Base-by-base conservation (phyloP, 805 yeast species). In the Teunomyces atbi region DNA sequence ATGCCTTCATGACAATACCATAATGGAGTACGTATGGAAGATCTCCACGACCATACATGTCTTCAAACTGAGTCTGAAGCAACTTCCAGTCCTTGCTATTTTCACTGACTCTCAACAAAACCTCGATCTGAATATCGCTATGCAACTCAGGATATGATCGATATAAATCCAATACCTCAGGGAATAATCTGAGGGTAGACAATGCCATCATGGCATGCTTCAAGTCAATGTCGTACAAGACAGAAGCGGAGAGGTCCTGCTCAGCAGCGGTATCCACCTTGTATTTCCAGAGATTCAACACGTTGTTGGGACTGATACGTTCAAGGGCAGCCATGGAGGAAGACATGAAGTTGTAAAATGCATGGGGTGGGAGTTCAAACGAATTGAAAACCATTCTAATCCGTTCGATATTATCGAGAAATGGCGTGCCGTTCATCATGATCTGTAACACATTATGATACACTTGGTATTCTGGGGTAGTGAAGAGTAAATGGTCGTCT, bases 11-110 rank as follows among this genome's bases (percentile, higher is more conserved):
- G 10, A 84, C 81, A 13, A 81, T 74, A 3, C 77, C 71, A 58
- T 85, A 86, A 53, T 85, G 88, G 23, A 60, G 56, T 26, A 72
- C 63, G 41, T 73, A 73, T 1, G 87, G 86, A 20, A 78, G 61
- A 35, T 76, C 67, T 1, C 80, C 82, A n/a, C 68, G 61, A 1
- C 78, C 81, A 54, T 79, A 78, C 59, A 78, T 68, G 18, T 68
- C 72, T 55, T 82, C 84, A 58, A 85, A 84, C 41, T 77, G 77
- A 10, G 62, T 53, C 59, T 81, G 84, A 47, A 86, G 63, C 6
- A 73, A 63, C 16, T 62, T 62, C 87, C 88, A 85, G 50, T 78
- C 73, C 32, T 69, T 64, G 16, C 65, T 55, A 34, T 64, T 56
- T 8, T 81, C 77, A 49, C 78, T 69, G 0, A 81, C 69, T 10